These are phyloP conservation scores for Aotearoamyces nothofagi DNA, from an alignment of 2,329 filamentous ascomycete genomes.

Conservation along the genomic window DNA sequence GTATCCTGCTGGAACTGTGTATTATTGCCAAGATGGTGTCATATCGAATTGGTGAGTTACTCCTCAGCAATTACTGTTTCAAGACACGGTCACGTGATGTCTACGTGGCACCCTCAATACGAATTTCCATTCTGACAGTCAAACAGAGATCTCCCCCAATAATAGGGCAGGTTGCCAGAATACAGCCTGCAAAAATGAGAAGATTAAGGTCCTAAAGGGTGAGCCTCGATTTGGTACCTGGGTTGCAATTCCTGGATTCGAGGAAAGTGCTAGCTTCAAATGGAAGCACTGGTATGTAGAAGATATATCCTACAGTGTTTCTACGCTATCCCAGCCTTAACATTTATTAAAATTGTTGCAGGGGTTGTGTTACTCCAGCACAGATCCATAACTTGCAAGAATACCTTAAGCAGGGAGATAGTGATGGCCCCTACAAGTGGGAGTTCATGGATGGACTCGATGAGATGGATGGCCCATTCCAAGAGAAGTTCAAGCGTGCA, in stretches of 20 bases:
- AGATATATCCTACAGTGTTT: constrained; percentile 1
- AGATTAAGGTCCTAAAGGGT: constrained; percentile 62
- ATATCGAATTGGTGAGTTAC: too few relatives aligned
- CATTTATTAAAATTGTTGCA: constrained; percentile 20
- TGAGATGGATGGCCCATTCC: constrained; percentile 36
- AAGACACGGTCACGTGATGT: too few relatives aligned
- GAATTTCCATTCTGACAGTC: too few relatives aligned
- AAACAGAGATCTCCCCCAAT: too few relatives aligned
- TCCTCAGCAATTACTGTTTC: too few relatives aligned
- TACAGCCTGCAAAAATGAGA: constrained; percentile 54
- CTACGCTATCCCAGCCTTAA: constrained; percentile 1
- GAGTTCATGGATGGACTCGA: constrained; percentile 38
- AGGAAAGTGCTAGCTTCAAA: constrained; percentile 43
- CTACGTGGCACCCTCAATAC: too few relatives aligned
- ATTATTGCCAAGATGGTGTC: too few relatives aligned
- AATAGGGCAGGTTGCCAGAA: too few relatives aligned
- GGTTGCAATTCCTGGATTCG: constrained; percentile 40
- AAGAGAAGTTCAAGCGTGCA: constrained; percentile 60
- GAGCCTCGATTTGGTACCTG: constrained; percentile 64
- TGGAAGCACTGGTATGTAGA: constrained; percentile 74
- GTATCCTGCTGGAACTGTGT: too few relatives aligned
- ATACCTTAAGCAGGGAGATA: constrained; percentile 30
- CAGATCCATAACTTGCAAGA: constrained; percentile 53
- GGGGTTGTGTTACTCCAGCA: constrained; percentile 77
- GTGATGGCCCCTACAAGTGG: constrained; percentile 28